Conservation (phyloP, 225 moss, liverwort and hornwort species). For the Rhytidiadelphus loreus region DNA sequence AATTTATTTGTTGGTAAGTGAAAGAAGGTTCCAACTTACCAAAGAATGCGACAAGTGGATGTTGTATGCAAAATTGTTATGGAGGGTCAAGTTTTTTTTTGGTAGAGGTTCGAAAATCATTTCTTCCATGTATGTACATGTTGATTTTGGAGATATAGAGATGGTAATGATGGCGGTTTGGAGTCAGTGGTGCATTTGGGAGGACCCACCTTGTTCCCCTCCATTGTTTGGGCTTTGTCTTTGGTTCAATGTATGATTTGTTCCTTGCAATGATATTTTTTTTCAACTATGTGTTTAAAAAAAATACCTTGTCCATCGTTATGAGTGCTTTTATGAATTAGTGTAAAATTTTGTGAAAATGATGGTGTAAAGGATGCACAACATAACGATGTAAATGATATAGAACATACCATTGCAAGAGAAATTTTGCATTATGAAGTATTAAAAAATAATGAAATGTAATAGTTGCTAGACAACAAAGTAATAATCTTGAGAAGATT, state of each 20-base stretch:
- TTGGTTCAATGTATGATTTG: neutral
- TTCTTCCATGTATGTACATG: no score
- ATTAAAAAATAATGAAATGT: neutral
- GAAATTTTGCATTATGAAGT: neutral
- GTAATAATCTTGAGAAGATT: neutral
- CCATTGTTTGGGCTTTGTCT: neutral
- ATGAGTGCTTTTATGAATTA: neutral
- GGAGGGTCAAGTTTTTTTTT: neutral
- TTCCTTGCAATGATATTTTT: neutral
- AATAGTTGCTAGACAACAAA: neutral
- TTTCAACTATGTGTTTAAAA: neutral
- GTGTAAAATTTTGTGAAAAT: neutral
- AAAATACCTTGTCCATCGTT: neutral
- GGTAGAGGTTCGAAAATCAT: neutral
- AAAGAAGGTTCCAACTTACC: neutral
- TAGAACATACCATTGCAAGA: neutral
- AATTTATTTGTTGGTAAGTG: neutral
- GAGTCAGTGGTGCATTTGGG: rapidly evolving
- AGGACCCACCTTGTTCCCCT: neutral
- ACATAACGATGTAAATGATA: no score
- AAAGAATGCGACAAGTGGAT: rapidly evolving
- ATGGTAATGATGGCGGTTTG: neutral
- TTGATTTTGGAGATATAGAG: neutral
- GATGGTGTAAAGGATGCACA: neutral
- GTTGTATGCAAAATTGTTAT: neutral